Evolutionary conservation across 805 yeast genomes (phyloP), one percentile per base, ranked within the genome.

Genomic region (Yamadazyma ubonensis): DNA sequence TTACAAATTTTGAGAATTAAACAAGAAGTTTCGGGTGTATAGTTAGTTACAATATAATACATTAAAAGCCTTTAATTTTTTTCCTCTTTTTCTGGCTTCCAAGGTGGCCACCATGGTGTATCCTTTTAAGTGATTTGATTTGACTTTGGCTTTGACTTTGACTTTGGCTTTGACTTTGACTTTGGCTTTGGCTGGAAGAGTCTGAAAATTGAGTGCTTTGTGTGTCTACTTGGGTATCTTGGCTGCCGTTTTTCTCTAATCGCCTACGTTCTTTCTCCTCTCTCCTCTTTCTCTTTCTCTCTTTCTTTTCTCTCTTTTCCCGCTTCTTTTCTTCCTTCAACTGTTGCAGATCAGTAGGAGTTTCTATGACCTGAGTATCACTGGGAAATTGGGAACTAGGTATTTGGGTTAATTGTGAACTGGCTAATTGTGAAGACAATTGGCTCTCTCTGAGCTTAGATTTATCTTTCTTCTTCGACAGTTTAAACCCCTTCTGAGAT

Each of bases 1-100:
- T 38, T 33, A 11, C 47, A 53, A 11, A 57, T 64, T 29, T 30
- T 41, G 12, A 51, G 48, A 11, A 59, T 64, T 16, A 54, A 54
- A 9, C 51, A 46, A 14, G 69, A 64, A 38, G 35, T 40, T 17
- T 43, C 56, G 11, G 47, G 45, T 10, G 22, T 36, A 15, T 23
- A 23, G 26, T 7, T 26, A 12, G 15, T 27, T 27, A 27, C 17
- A 26, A 26, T 26, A 12, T 27, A 27, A 12, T 27, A 27, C 26
- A 23, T 5, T 23, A 6, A 36, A 76, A 76, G 3, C 81, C 81
- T 41, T 41, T 46, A 31, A 68, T 65, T 46, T 64, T 69, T 52
- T 69, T 73, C 60, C 70, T 73, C 26, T 31, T 30, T 27, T 18
- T 17, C n/a, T 35, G 38, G 29, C 26, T 35, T n/a, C n/a, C n/a